Percentiles rank a stretch among this genome's conserved stretches.
Conservation (phyloP, 129 eudicot species). For the Rutidosis leptorrhynchoides region DNA sequence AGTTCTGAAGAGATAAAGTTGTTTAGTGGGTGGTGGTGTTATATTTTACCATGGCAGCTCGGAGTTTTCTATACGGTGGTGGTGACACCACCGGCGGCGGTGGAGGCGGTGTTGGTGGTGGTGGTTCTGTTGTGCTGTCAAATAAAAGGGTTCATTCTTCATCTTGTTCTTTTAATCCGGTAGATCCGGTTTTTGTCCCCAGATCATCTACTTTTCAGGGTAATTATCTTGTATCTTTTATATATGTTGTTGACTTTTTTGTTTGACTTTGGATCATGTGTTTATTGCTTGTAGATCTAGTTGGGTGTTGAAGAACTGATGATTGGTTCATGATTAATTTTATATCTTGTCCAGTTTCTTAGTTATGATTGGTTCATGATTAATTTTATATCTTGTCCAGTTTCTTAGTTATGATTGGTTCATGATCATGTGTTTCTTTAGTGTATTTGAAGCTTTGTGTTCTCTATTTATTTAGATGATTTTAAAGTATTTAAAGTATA, state of each 20-base stretch:
- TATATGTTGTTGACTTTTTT: conserved; percentile 14
- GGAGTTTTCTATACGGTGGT: conserved; percentile 44
- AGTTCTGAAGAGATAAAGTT: background rate
- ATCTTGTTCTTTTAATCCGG: conserved; percentile 36
- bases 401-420: conserved; percentile 23
- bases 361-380: conserved; percentile 27
- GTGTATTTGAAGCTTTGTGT: background rate
- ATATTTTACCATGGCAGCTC: conserved; percentile 48
- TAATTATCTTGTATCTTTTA: conserved; percentile 5
- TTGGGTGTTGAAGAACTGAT: conserved; percentile 6
- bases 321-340: conserved; percentile 27
- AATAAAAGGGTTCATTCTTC: conserved; percentile 36
- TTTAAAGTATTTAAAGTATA: background rate
- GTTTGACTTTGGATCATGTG: background rate
- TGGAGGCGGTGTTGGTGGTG: background rate
- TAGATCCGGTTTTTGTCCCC: conserved; percentile 41
- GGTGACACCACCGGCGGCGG: conserved; percentile 10
- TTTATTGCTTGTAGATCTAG: conserved; percentile 16
- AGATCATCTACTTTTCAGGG: conserved; percentile 46
- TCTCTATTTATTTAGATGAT: background rate
- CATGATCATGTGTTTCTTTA: conserved; percentile 10
- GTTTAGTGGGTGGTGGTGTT: conserved; percentile 16
- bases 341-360: background rate
- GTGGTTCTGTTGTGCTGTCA: conserved; percentile 26
- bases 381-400: background rate